phyloP scores from a whole-genome alignment of 2,329 filamentous ascomycete species.

The Sphaerulina musiva region DNA sequence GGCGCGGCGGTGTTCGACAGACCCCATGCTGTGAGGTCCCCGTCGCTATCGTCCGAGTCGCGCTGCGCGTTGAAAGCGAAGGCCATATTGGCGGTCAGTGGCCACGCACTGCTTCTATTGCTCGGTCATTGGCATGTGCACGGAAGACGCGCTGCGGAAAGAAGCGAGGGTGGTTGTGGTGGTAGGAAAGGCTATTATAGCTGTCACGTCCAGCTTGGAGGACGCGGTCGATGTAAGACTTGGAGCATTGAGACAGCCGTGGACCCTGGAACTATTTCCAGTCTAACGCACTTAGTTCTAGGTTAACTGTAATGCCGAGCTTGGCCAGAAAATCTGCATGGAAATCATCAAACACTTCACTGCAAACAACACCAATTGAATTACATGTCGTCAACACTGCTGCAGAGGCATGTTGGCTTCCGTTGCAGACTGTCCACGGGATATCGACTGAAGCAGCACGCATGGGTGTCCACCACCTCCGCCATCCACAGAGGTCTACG shows the following conservation, averaged over 20 bases:
- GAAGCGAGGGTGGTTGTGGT: neutral
- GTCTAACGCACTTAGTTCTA: neutral
- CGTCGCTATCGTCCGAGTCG: slow-evolving; percentile 24
- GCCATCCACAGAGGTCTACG: slow-evolving; percentile 64
- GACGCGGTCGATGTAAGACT: too few species aligned
- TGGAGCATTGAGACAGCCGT: too few species aligned
- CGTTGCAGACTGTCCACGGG: slow-evolving; percentile 8
- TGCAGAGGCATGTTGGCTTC: slow-evolving; percentile 12
- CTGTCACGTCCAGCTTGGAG: neutral
- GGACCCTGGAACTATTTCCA: too few species aligned
- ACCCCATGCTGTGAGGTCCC: slow-evolving; percentile 29
- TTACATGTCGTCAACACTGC: slow-evolving; percentile 9
- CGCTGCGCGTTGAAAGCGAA: slow-evolving; percentile 25
- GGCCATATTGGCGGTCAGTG: slow-evolving; percentile 18
- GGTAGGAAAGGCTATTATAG: neutral
- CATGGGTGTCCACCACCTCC: slow-evolving; percentile 53
- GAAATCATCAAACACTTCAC: neutral
- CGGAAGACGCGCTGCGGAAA: neutral
- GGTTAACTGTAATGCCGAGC: neutral
- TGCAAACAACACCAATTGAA: neutral
- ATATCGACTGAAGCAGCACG: neutral
- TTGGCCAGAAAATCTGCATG: neutral
- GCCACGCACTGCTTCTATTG: neutral
- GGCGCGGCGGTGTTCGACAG: neutral
- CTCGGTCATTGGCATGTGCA: neutral